Evolutionary conservation across 1,284 basidiomycete species (phyloP), one percentile per base, ranked within the genome.

Genomic region (Cerrena zonata): DNA sequence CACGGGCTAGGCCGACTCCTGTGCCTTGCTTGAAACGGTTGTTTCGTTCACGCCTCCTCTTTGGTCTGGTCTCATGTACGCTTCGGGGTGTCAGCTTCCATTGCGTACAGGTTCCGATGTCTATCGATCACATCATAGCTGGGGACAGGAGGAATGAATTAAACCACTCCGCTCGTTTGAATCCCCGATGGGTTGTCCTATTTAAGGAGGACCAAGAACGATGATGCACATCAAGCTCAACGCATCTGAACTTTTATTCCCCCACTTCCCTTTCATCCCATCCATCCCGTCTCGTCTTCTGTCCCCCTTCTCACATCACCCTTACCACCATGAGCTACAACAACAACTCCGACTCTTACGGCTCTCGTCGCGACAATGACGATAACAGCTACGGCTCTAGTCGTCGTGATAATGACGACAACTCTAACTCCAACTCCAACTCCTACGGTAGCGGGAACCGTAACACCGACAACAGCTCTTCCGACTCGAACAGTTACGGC

Each of bases 401-500:
- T 15, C 38, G 21, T 49, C 30, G 53, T 34, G 24, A 53, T 45
- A n/a, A n/a, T n/a, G n/a, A n/a, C n/a, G 56, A 58, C 45, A 52
- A 55, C 22, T 64, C 67, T 13, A 55, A 50, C 27, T 57, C 58
- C 45, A 34, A 40, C 38, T 49, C 48, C 12, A 30, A 49, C 40
- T 42, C 48, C 19, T 49, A 49, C 40, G 48, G 48, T 23, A 26
- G 22, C 49, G 23, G 44, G 12, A 46, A 45, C 41, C 47, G 58
- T 49, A 47, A 49, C 36, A 56, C 50, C 24, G 56, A 54, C 52
- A 59, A 63, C 45, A 21, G 42, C 49, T 10, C 15, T 40, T 64
- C 67, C 13, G 54, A 50, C 44, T 57, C 58, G 45, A 38, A 44
- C 38, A 40, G 36, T 18, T 24, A 49, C 40, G 18, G 37, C 38